phyloP scores from a whole-genome alignment of 148 eudicot species.

The Cornus controversa region DNA sequence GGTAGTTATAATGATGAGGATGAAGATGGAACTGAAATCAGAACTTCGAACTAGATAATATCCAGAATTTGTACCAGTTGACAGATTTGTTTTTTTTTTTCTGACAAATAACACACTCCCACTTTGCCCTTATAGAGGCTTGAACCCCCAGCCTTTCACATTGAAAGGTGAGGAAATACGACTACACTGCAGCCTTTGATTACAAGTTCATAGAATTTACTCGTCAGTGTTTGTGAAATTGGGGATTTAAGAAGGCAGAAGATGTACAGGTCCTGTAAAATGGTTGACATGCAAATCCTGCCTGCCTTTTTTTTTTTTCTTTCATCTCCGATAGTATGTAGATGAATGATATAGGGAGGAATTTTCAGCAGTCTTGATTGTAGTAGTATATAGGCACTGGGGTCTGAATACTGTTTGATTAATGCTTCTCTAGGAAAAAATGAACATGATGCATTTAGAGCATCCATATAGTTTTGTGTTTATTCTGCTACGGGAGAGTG shows the following conservation, averaged over 20 bases:
- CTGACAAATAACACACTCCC: too few relatives aligned
- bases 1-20: conserved; percentile 41
- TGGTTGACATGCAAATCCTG: not conserved
- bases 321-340: not conserved
- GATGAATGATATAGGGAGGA: not conserved
- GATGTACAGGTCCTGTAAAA: not conserved
- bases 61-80: not conserved
- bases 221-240: too few relatives aligned
- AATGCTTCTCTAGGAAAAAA: not conserved
- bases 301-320: not conserved
- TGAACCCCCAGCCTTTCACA: too few relatives aligned
- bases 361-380: not conserved
- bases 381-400: not conserved
- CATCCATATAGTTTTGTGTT: not conserved
- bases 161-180: too few relatives aligned
- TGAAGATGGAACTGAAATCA: conserved; percentile 38
- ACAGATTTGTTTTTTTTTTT: too few relatives aligned
- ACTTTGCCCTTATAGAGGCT: too few relatives aligned
- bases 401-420: not conserved
- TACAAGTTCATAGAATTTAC: too few relatives aligned
- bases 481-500: not conserved
- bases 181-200: too few relatives aligned
- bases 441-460: not conserved
- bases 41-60: not conserved
- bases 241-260: too few relatives aligned